Evolutionary conservation across 2,329 filamentous ascomycete species (phyloP), one percentile per base, ranked within the genome.

Genomic region (Fusarium mangiferae): DNA sequence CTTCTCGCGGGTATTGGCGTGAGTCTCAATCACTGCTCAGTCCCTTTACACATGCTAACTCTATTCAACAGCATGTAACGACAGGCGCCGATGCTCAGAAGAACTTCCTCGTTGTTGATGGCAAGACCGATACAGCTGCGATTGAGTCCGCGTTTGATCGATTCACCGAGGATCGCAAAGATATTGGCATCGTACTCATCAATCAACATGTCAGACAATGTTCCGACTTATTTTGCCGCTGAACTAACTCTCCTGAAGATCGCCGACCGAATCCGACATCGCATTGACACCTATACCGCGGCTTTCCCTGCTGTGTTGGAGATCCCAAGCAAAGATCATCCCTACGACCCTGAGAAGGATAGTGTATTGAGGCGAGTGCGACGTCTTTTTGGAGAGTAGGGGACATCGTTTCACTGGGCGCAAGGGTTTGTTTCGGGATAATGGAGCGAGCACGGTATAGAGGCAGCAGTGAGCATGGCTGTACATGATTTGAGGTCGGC

Each of bases 291-390:
- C 42, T 98, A 97, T 84, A 96, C 94, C 26, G 94, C 96, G 56
- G 95, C 96, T 9, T 99, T 99, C 84, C 96, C 96, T n/a, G 92
- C 95, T 28, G 89, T 99, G 62, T 90, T 99, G 66, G 96, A 99
- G 84, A 98, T 99, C 70, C 96, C 96, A 30, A 97, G 94, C 85
- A 99, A 99, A 88, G 96, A 99, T 83, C 96, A 99, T 82, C 96
- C 96, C 5, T 99, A 99, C 81, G 96, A 99, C 79, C 96, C 96
- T 0, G 96, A 99, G 85, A 99, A 99, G 87, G 96, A 99, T 83
- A 98, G 96, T 81, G 96, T 99, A 48, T 83, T 99, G 84, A 93
- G 95, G 85, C 90, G 96, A 76, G 96, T 99, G 51, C 86, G 88
- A 70, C 86, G 88, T 67, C 75, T 90, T 64, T 92, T 92, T 84